Conservation (phyloP, 2,329 filamentous ascomycete species). For the Aphanoascus verrucosus region DNA sequence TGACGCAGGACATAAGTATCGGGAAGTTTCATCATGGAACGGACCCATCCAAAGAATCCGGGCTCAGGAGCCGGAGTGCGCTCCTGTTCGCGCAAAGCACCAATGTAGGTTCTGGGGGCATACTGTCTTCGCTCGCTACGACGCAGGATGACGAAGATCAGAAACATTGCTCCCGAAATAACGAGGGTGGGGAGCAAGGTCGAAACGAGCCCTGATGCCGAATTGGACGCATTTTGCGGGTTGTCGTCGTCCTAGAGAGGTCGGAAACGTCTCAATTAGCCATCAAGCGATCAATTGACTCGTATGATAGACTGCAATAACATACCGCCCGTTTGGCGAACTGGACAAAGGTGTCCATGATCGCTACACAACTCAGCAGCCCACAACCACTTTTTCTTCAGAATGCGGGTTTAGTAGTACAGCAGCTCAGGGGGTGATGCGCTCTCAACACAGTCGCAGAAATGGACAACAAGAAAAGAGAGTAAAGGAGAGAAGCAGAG, state of each 20-base stretch:
- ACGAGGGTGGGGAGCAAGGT: slow-evolving; percentile 40
- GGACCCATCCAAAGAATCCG: slow-evolving; percentile 58
- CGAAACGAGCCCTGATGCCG: slow-evolving; percentile 39
- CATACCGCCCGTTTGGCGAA: slow-evolving; percentile 14
- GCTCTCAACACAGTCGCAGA: neutral
- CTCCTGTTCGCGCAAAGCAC: slow-evolving; percentile 42
- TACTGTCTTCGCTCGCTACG: slow-evolving; percentile 42
- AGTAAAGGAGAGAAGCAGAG: slow-evolving; percentile 4
- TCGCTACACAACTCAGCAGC: neutral
- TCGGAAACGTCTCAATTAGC: neutral
- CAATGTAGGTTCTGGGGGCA: slow-evolving; percentile 46
- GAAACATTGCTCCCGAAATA: slow-evolving; percentile 36
- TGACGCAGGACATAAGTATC: slow-evolving; percentile 80
- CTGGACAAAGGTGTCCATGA: slow-evolving; percentile 14
- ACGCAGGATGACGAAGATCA: slow-evolving; percentile 44
- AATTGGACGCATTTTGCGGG: slow-evolving; percentile 15
- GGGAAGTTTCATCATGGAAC: slow-evolving; percentile 52
- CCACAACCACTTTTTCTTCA: neutral
- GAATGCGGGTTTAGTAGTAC: neutral
- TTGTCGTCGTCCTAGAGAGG: slow-evolving; percentile 10
- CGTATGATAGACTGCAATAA: neutral
- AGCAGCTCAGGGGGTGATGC: neutral
- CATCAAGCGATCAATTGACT: neutral
- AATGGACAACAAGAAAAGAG: neutral
- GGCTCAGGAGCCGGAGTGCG: slow-evolving; percentile 50